Base-by-base conservation (phyloP, 345 rosid genomes). In the Acer yangbiense region DNA sequence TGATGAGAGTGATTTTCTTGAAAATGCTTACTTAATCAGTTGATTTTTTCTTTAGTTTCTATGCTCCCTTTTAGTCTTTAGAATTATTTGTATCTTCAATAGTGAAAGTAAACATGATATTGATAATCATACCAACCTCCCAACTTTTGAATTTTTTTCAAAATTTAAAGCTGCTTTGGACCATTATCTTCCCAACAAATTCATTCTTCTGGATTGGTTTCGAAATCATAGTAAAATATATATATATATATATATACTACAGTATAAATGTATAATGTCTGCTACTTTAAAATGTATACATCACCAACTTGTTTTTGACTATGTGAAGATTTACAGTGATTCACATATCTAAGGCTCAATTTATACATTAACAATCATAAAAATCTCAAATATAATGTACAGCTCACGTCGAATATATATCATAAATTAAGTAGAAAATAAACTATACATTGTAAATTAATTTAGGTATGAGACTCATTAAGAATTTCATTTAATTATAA, bases 121-220 rank as follows among this genome's bases (percentile, higher is more conserved):
- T 52, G 57, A 55, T 50, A 72, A 81, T 78, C 85, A 84, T 62
- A n/a, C 69, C 77, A 69, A 74, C 73, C 68, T 58, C 54, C 68
- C 64, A 77, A 69, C 80, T 81, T 78, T 79, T 78, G 76, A 72
- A 61, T 72, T 72, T 66, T 32, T 11, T 62, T 35, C 39, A 72
- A 68, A 60, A 60, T 13, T 25, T n/a, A 80, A 79, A 72, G 77
- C 23, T 6, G 77, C 52, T 74, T 77, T 79, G 76, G 68, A 80
- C 68, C 66, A 43, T 58, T 25, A 27, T 68, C 57, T 11, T 48
- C 35, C 21, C 48, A 61, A 39, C 74, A 43, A 63, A 61, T 73
- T 70, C 20, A 62, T 61, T 44, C 39, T 32, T 35, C 18, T 71
- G 16, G 74, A 32, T 50, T 70, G 29, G 60, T 69, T 44, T 69